Base-by-base conservation (phyloP, 225 moss, liverwort and hornwort genomes). In the Sphagnum contortum region DNA sequence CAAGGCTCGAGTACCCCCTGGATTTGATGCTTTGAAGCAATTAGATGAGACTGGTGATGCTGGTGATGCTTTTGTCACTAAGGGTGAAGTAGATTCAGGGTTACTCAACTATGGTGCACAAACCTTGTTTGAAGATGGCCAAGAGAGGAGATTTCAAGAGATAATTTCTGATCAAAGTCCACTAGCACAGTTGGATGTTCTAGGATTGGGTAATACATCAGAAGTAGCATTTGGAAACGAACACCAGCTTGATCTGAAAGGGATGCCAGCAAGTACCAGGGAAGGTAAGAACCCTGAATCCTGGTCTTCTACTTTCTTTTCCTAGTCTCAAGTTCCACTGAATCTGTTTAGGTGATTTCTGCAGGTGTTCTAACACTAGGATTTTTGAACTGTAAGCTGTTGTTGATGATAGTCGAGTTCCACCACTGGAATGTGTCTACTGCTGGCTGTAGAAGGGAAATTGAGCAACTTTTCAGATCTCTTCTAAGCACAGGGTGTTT, bases 1-100 rank as follows among this genome's bases (percentile, higher is more conserved):
- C 44, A 90, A 90, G 8, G 90, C 90, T 12, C 81, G 89, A 71
- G 96, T 93, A 44, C 96, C 96, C 12, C 90, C 93, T 44, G 93
- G 96, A 3, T 93, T 93, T 74, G 93, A 93, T 77, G 78, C 85
- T 45, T 63, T 89, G 69, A 92, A 89, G 74, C 87, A 76, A 64
- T 69, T 70, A 8, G 96, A 93, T 64, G 96, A 98, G 46, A 87
- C 75, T 59, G 70, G 29, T 29, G 29, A 29, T 29, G 88, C 75
- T 59, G 70, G 70, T 45, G 91, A 89, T 66, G 65, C 66, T 2
- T 69, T 83, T 50, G 68, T 70, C 44, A 66, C 73, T 55, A 91
- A 82, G 61, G 72, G 71, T 8, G 96, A 93, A 65, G 83, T 66
- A 12, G 89, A 89, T 70, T 44, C 81, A 9, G 74, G 74, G 62